Conservation (phyloP, 306 rosid genomes). For the Abrus pulchellus region DNA sequence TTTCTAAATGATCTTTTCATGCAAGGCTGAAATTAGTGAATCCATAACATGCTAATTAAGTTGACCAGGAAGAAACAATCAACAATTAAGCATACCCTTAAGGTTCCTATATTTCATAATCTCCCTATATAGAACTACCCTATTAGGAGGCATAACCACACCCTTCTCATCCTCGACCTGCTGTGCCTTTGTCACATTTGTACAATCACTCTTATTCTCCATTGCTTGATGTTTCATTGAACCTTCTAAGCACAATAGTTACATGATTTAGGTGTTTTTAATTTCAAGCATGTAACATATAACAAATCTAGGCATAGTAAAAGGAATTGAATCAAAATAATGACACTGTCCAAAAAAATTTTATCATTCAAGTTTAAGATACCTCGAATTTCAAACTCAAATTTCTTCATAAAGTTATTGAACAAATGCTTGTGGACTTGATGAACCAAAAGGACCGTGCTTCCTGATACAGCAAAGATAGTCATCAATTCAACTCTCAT, state of each 20-base stretch:
- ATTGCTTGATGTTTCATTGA: conserved; percentile 39
- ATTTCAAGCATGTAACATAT: neutral
- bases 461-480: conserved; percentile 75
- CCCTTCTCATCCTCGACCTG: neutral
- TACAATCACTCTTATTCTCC: conserved; percentile 43
- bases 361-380: neutral
- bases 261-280: neutral
- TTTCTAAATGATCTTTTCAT: too few species aligned
- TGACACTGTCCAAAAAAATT: neutral
- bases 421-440: conserved; percentile 69
- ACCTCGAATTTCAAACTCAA: conserved; percentile 59
- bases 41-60: neutral
- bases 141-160: conserved; percentile 55
- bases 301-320: neutral
- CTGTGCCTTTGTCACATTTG: neutral
- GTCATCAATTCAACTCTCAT: conserved; percentile 65
- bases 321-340: neutral
- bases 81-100: conserved; percentile 7
- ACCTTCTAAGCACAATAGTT: neutral
- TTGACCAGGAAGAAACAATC: neutral
- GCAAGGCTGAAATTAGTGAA: neutral
- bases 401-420: conserved; percentile 65
- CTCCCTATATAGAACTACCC: conserved; percentile 56
- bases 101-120: conserved; percentile 44
- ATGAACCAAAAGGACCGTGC: conserved; percentile 68